Conservation (phyloP, 116 monocot species). For the Phalaenopsis hybrid region DNA sequence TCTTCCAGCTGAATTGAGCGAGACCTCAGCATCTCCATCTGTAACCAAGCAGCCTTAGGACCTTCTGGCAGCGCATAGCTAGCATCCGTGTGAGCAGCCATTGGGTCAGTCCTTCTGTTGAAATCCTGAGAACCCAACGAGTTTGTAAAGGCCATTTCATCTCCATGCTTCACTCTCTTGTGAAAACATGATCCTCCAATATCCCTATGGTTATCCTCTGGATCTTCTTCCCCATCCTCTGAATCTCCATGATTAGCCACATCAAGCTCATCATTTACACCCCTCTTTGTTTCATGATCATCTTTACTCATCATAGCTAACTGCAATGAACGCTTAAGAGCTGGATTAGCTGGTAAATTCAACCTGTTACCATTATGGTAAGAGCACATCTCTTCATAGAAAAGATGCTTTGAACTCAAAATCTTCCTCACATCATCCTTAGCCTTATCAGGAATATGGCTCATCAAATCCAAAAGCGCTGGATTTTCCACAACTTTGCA, state of each 20-base stretch:
- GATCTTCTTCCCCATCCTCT: slow-evolving; percentile 40
- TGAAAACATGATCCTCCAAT: slow-evolving; percentile 8
- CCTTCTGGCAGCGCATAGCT: slow-evolving; percentile 41
- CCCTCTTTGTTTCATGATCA: slow-evolving; percentile 37
- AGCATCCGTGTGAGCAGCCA: slow-evolving; percentile 27
- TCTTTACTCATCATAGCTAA: slow-evolving; percentile 56
- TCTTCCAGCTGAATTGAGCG: slow-evolving; percentile 57
- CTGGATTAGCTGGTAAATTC: slow-evolving; percentile 71
- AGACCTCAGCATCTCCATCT: slow-evolving; percentile 32
- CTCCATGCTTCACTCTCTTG: slow-evolving; percentile 43
- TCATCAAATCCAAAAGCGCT: slow-evolving; percentile 62
- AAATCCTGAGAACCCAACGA: slow-evolving; percentile 24
- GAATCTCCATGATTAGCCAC: slow-evolving; percentile 32
- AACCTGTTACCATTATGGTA: slow-evolving; percentile 78
- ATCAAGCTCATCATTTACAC: slow-evolving; percentile 17
- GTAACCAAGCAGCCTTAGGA: slow-evolving; percentile 14
- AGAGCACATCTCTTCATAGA: slow-evolving; percentile 97
- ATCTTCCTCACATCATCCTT: slow-evolving; percentile 90
- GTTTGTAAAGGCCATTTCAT: slow-evolving; percentile 23
- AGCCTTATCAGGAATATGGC: slow-evolving; percentile 64
- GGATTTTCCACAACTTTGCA: slow-evolving; percentile 89
- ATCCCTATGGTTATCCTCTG: slow-evolving; percentile 20
- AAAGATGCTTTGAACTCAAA: slow-evolving; percentile 84
- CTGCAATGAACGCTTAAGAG: slow-evolving; percentile 56
- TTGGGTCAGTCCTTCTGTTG: slow-evolving; percentile 7